Percentiles rank a stretch among this genome's conserved stretches.
Evolutionary conservation across 2,329 filamentous ascomycete genomes (phyloP).

Genomic region (Cordyceps pruinosa): DNA sequence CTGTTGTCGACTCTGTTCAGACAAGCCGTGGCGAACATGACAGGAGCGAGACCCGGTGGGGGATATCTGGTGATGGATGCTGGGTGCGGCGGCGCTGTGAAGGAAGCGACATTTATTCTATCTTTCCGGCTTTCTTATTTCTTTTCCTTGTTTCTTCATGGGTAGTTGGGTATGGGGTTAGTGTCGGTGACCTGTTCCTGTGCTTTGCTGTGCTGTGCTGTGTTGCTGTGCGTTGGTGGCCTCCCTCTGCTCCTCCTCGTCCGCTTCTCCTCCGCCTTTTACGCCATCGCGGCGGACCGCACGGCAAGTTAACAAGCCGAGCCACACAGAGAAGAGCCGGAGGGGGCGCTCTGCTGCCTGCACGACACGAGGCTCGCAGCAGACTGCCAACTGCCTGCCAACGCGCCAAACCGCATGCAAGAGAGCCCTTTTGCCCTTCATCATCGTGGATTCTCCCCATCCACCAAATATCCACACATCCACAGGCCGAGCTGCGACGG

Average conservation of each 20-base stretch:
- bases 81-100: background rate
- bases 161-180: too few relatives aligned
- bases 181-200: background rate
- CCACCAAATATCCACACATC: background rate
- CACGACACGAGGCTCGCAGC: background rate
- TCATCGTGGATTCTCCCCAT: too few relatives aligned
- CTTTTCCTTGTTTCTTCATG: background rate
- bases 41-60: background rate
- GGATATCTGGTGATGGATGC: background rate
- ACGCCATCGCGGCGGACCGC: background rate
- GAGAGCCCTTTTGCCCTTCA: too few relatives aligned
- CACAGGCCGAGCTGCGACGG: background rate
- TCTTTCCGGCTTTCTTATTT: background rate
- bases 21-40: background rate
- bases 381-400: too few relatives aligned
- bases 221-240: background rate
- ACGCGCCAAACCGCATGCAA: background rate
- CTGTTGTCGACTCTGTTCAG: background rate
- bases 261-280: background rate
- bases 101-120: background rate
- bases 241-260: too few relatives aligned
- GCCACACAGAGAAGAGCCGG: background rate
- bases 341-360: background rate
- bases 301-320: background rate
- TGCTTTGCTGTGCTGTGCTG: too few relatives aligned